These are phyloP conservation scores for Hypoxylon trugodes DNA, from an alignment of 495 filamentous ascomycete genomes.

Conservation along the genomic window DNA sequence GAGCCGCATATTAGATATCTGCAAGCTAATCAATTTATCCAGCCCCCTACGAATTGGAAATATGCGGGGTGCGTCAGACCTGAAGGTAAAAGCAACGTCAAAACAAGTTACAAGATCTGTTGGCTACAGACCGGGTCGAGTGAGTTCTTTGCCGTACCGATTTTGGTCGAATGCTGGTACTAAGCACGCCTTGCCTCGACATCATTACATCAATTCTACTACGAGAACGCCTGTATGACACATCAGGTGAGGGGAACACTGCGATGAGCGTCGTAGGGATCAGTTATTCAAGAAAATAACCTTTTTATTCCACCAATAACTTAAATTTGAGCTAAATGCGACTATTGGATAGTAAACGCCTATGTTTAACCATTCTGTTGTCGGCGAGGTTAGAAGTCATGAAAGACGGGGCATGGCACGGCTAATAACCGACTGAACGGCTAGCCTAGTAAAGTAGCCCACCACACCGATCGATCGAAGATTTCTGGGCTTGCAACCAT, in stretches of 20 bases:
- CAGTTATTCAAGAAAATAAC: background rate
- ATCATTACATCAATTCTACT: slow-evolving; percentile 20
- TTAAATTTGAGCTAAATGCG: background rate
- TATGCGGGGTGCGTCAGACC: slow-evolving; percentile 31
- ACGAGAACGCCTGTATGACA: slow-evolving; percentile 3
- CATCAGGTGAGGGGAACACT: slow-evolving; percentile 9
- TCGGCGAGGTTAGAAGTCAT: background rate
- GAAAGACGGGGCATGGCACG: background rate
- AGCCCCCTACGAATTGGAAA: slow-evolving; percentile 13
- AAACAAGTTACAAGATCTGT: slow-evolving; percentile 22
- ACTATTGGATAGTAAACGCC: background rate
- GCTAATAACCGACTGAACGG: slow-evolving; percentile 19
- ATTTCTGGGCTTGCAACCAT: slow-evolving; percentile 2
- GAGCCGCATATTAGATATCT: slow-evolving; percentile 32
- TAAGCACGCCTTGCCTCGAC: slow-evolving; percentile 30
- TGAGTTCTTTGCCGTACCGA: slow-evolving; percentile 19
- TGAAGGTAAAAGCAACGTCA: slow-evolving; percentile 30
- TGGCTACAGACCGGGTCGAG: background rate
- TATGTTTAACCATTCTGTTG: background rate
- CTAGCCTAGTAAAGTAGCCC: background rate
- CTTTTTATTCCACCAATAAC: background rate
- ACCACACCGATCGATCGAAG: slow-evolving; percentile 6
- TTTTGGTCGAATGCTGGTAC: background rate
- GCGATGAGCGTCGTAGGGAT: background rate
- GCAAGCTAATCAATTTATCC: slow-evolving; percentile 28